Base-by-base conservation (phyloP, 192 early-diverging fungal genomes). In the Coemansia sp. region DNA sequence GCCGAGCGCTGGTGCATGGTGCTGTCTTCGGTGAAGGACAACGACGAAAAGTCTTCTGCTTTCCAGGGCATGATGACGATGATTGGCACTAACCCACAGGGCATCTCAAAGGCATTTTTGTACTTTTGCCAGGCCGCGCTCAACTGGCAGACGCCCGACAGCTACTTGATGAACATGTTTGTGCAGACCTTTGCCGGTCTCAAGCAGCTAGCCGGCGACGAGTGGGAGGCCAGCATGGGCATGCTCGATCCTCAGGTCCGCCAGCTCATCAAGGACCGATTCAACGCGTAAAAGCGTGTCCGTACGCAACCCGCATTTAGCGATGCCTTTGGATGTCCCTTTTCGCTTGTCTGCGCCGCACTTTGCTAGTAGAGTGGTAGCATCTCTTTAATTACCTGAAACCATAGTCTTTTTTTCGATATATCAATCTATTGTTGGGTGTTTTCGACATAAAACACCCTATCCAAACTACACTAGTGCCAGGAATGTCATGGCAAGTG, bases 11-110 rank as follows among this genome's bases (percentile, higher is more conserved):
- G 95, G 96, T 96, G 89, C 61, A 72, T 86, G 63, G 87, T 90
- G 33, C 87, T 97, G 50, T 72, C 90, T 19, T 85, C 86, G 16
- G 91, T 98, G 67, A 90, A 92, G 67, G 96, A 98, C 80, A 98
- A 98, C 69, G 88, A 92, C 8, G 98, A 99, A 78, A 99, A 99
- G 86, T 91, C 91, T 66, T 93, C 90, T 63, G 95, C 98, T n/a
- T 99, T 96, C 88, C 86, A 86, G 69, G 98, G 98, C 42, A 73
- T 99, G 71, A 97, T 95, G 83, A 88, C 90, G 38, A 92, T 98
- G 90, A 94, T 98, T 49, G 85, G 92, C 65, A 76, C 87, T 44
- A 98, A 98, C 77, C 96, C 98, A 16, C 87, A 95, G 57, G 95
- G 90, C 16, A 89, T 91, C 64, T 78, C 84, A 40, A 87, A 87